A percentile compares a stretch with the other conserved stretches of the same genome.
phyloP scores from a whole-genome alignment of 2,329 filamentous ascomycete species.

The Aureobasidium sp. region DNA sequence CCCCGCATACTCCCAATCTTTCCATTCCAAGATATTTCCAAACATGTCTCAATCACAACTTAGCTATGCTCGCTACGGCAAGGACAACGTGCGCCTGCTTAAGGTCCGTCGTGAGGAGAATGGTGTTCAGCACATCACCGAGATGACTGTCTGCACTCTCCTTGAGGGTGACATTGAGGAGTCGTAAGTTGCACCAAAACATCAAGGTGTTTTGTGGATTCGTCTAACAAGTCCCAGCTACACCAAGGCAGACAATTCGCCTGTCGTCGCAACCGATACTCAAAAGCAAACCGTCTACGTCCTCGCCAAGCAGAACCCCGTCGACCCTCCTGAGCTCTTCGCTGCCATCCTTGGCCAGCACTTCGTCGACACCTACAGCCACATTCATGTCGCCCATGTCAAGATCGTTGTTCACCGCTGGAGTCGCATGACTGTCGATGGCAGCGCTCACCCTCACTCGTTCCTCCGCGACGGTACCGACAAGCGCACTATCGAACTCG shows the following conservation, averaged over 20 bases:
- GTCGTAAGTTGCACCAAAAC: conserved; percentile 48
- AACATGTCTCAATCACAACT: conserved; percentile 27
- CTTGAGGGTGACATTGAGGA: conserved; percentile 87
- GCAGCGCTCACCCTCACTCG: conserved; percentile 87
- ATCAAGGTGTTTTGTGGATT: conserved; percentile 11
- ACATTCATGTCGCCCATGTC: conserved; percentile 81
- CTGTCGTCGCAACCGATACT: conserved; percentile 91
- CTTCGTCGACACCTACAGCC: conserved; percentile 79
- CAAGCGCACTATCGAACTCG: conserved; percentile 73
- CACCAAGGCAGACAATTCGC: conserved; percentile 87
- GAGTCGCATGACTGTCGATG: conserved; percentile 81
- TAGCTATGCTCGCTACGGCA: conserved; percentile 66
- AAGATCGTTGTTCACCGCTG: conserved; percentile 80
- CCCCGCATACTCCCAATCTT: neutral
- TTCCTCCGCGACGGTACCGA: conserved; percentile 88
- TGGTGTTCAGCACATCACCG: conserved; percentile 75
- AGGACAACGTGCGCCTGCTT: conserved; percentile 98
- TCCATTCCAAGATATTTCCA: neutral
- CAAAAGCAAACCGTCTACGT: conserved; percentile 94
- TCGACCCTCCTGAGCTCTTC: conserved; percentile 89
- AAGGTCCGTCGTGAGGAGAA: conserved; percentile 79
- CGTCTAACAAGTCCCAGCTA: conserved; percentile 52
- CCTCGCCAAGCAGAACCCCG: conserved; percentile 85
- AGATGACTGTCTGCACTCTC: conserved; percentile 91
- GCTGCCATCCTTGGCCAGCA: conserved; percentile 77